These are phyloP conservation scores for Penstemon newberryi DNA, from an alignment of 257 asterid genomes.

Conservation along the genomic window DNA sequence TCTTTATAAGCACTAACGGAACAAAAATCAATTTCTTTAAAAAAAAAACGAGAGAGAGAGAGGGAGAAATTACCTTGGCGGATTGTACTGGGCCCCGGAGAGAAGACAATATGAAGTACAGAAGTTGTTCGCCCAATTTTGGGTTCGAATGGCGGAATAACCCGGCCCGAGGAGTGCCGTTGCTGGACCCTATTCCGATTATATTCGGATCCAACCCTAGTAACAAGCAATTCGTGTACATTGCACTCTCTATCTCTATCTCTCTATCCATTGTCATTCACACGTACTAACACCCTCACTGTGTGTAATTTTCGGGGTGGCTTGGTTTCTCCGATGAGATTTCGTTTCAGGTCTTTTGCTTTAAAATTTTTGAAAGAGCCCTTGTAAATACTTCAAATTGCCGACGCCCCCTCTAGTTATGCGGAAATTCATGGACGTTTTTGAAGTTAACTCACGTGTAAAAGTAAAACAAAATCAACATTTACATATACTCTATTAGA, in stretches of 20 bases:
- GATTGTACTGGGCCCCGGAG: slow-evolving; percentile 98
- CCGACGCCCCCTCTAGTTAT: not conserved
- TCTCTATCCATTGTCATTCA: slow-evolving; percentile 99
- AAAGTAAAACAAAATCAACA: slow-evolving; percentile 20
- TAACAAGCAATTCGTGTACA: slow-evolving; percentile 98
- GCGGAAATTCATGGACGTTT: not conserved
- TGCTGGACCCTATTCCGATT: slow-evolving; percentile 86
- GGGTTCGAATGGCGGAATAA: slow-evolving; percentile 98
- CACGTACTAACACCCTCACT: slow-evolving; percentile 10
- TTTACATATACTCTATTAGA: not conserved
- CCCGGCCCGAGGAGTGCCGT: slow-evolving; percentile 83
- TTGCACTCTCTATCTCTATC: slow-evolving; percentile 98
- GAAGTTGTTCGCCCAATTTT: slow-evolving; percentile 95
- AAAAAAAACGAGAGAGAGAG: not conserved
- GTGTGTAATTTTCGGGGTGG: slow-evolving; percentile 5
- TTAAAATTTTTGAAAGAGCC: not conserved
- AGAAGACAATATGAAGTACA: slow-evolving; percentile 86
- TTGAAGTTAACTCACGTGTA: not conserved
- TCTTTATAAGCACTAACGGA: not conserved
- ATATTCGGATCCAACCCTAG: slow-evolving; percentile 93
- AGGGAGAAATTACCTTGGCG: slow-evolving; percentile 54
- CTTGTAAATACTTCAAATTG: not conserved
- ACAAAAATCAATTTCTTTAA: no score
- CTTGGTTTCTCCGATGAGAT: slow-evolving; percentile 2
- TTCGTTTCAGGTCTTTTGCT: not conserved